phyloP scores from a whole-genome alignment of 495 filamentous ascomycete species.

The Talaromyces thailandensis region DNA sequence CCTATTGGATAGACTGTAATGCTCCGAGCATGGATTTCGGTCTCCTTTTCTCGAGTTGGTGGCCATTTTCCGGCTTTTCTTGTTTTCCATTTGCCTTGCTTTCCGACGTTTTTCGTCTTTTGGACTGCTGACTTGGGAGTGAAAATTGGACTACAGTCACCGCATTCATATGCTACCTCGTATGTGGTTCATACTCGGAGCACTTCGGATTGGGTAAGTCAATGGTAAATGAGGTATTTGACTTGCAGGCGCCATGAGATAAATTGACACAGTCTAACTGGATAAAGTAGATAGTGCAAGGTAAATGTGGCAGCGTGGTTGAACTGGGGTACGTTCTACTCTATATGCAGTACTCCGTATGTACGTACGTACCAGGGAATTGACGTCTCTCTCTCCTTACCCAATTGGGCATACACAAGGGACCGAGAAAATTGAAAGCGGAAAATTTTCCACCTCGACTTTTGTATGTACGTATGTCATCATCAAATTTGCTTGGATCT shows the following conservation, averaged over 20 bases:
- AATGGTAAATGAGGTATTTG: background rate
- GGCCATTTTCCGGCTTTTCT: background rate
- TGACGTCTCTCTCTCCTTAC: background rate
- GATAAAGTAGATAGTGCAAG: background rate
- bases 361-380: background rate
- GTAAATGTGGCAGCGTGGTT: background rate
- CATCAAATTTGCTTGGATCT: background rate
- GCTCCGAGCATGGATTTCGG: background rate
- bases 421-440: background rate
- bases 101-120: background rate
- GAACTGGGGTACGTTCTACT: background rate
- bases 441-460: background rate
- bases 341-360: background rate
- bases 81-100: background rate
- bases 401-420: background rate
- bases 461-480: background rate
- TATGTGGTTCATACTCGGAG: background rate
- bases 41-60: background rate
- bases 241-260: background rate
- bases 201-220: background rate
- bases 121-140: background rate
- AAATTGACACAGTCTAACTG: background rate
- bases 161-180: background rate
- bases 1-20: background rate
- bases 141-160: background rate